Evolutionary conservation across 1,139 yeast species (phyloP).

Genomic region (Yamadazyma pseudoaaseri): DNA sequence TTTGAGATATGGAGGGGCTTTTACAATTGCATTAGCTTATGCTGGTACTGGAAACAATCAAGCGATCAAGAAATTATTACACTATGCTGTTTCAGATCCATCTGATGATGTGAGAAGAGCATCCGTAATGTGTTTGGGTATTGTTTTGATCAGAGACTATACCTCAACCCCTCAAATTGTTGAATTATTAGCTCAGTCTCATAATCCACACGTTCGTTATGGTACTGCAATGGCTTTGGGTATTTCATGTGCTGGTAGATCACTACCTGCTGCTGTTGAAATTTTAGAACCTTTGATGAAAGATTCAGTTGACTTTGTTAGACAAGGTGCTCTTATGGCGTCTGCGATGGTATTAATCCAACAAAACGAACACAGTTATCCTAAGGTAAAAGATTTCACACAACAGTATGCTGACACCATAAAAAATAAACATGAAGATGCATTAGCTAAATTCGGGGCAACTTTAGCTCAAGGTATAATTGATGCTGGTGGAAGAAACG

Average conservation of each 20-base stretch:
- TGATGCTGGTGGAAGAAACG: conserved; percentile 98
- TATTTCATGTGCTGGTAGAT: conserved; percentile 95
- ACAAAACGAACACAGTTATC: conserved; percentile 82
- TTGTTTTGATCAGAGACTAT: conserved; percentile 85
- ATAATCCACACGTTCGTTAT: conserved; percentile 96
- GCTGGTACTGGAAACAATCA: conserved; percentile 93
- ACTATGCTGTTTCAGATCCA: conserved; percentile 95
- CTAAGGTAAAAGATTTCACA: conserved; percentile 76
- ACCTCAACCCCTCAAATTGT: conserved; percentile 95
- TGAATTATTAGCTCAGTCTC: conserved; percentile 88
- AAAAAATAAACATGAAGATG: conserved; percentile 90
- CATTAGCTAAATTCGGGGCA: conserved; percentile 96
- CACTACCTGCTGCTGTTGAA: conserved; percentile 83
- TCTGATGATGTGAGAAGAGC: conserved; percentile 97
- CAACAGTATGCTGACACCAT: conserved; percentile 74
- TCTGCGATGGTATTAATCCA: conserved; percentile 90
- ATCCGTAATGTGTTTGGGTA: conserved; percentile 91
- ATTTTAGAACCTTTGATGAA: conserved; percentile 89
- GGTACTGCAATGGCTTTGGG: conserved; percentile 98
- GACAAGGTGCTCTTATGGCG: conserved; percentile 96
- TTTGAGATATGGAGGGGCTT: conserved; percentile 94
- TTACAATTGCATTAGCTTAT: conserved; percentile 90
- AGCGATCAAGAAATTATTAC: conserved; percentile 84
- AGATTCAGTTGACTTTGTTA: conserved; percentile 95
- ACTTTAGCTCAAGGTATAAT: conserved; percentile 96